phyloP scores from a whole-genome alignment of 805 yeast species.

The Hanseniaspora jakobsenii region DNA sequence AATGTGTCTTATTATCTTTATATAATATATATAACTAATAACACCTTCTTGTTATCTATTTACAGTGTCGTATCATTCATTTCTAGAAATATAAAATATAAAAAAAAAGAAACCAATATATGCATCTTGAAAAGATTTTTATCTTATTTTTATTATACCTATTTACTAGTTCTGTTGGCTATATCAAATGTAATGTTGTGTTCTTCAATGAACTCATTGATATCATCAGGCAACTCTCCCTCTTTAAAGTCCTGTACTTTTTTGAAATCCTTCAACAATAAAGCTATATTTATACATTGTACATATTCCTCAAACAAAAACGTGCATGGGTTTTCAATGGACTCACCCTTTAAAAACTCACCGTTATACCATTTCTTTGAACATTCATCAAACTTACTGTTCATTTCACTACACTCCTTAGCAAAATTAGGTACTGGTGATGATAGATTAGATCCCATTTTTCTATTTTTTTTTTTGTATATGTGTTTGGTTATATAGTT shows the following conservation, averaged over 20 bases:
- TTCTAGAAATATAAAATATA: too few species aligned
- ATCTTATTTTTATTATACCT: background rate
- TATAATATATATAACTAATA: too few species aligned
- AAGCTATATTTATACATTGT: constrained; percentile 65
- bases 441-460: constrained; percentile 64
- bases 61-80: too few species aligned
- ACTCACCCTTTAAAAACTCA: constrained; percentile 46
- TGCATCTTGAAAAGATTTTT: background rate
- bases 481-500: background rate
- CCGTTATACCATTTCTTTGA: constrained; percentile 94
- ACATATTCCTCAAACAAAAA: constrained; percentile 81
- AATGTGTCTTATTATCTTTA: too few species aligned
- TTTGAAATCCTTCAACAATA: constrained; percentile 63
- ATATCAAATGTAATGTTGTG: constrained; percentile 10
- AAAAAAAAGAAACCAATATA: background rate
- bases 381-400: constrained; percentile 80
- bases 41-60: too few species aligned
- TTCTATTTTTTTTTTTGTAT: background rate
- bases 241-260: constrained; percentile 79
- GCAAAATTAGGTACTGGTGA: constrained; percentile 60
- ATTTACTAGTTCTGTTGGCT: constrained; percentile 12
- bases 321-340: constrained; percentile 73
- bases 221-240: constrained; percentile 37
- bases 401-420: constrained; percentile 85
- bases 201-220: constrained; percentile 11